phyloP scores from a whole-genome alignment of 1,284 basidiomycete species.

The Schizophyllum amplum region DNA sequence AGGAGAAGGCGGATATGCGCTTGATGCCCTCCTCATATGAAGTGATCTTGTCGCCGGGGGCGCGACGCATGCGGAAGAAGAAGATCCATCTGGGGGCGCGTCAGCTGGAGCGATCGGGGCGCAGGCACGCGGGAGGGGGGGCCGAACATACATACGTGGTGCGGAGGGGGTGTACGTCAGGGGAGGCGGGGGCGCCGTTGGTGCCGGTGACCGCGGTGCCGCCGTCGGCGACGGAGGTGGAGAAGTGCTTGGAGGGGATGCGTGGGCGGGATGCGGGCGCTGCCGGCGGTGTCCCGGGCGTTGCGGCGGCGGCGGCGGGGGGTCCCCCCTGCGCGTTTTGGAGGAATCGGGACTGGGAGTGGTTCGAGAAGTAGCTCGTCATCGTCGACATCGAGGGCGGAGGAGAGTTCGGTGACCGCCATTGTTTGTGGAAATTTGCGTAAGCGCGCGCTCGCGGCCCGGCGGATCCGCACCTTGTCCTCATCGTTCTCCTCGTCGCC shows the following conservation, averaged over 20 bases:
- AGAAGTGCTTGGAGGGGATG: constrained; percentile 68
- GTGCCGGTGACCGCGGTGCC: constrained; percentile 12
- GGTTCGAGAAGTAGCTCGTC: constrained; percentile 71
- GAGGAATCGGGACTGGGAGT: constrained; percentile 61
- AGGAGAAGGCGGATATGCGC: constrained; percentile 67
- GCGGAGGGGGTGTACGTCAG: constrained; percentile 60
- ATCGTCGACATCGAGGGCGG: too few species aligned
- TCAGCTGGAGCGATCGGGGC: background rate
- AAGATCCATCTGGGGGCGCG: constrained; percentile 68
- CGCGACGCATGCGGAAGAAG: constrained; percentile 78
- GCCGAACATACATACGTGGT: constrained; percentile 71
- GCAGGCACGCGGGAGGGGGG: constrained; percentile 9
- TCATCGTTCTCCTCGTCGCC: background rate
- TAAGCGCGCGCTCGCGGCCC: too few species aligned
- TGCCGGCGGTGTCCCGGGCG: constrained; percentile 9
- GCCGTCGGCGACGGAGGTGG: constrained; percentile 43
- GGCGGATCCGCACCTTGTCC: too few species aligned
- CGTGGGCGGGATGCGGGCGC: constrained; percentile 25
- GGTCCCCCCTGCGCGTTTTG: constrained; percentile 32
- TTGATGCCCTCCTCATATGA: constrained; percentile 83
- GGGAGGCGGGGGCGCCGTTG: too few species aligned
- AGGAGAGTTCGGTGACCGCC: background rate
- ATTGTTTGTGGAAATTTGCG: background rate
- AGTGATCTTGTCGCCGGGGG: constrained; percentile 71
- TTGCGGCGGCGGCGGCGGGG: constrained; percentile 10